phyloP scores from a whole-genome alignment of 345 rosid species.

The Cardamine occulta region DNA sequence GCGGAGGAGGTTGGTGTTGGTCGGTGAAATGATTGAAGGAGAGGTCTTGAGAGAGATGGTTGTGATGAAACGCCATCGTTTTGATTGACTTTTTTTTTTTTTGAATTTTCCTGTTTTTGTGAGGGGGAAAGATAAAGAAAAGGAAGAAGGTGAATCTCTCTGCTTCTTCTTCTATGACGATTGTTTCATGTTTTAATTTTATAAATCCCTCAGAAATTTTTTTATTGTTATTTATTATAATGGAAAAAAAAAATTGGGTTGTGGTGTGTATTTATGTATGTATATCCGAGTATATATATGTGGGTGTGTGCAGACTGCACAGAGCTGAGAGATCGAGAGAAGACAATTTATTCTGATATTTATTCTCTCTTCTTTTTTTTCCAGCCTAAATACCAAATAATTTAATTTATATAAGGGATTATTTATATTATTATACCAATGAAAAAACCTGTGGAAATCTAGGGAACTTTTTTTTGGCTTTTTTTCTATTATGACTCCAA shows the following conservation, averaged over 20 bases:
- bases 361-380: conserved; percentile 11
- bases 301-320: conserved; percentile 35
- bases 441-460: not conserved
- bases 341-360: conserved; percentile 36
- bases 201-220: conserved; percentile 24
- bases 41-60: conserved; percentile 70
- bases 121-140: conserved; percentile 44
- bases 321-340: conserved; percentile 44
- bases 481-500: not conserved
- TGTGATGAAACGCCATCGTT: conserved; percentile 83
- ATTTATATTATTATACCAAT: too few relatives aligned
- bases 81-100: not conserved
- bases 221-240: not conserved
- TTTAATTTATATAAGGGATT: not conserved
- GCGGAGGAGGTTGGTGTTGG: conserved; percentile 53
- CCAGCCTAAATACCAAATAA: not conserved
- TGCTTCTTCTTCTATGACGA: conserved; percentile 40
- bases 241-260: conserved; percentile 17
- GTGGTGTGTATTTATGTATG: conserved; percentile 1
- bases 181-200: conserved; percentile 40
- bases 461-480: not conserved
- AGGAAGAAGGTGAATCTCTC: conserved; percentile 38
- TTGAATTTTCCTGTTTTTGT: conserved; percentile 31
- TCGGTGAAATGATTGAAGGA: conserved; percentile 78
- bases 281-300: conserved; percentile 17